phyloP scores from a whole-genome alignment of 2,329 filamentous ascomycete species.

The Nothomitra cinnamomea region DNA sequence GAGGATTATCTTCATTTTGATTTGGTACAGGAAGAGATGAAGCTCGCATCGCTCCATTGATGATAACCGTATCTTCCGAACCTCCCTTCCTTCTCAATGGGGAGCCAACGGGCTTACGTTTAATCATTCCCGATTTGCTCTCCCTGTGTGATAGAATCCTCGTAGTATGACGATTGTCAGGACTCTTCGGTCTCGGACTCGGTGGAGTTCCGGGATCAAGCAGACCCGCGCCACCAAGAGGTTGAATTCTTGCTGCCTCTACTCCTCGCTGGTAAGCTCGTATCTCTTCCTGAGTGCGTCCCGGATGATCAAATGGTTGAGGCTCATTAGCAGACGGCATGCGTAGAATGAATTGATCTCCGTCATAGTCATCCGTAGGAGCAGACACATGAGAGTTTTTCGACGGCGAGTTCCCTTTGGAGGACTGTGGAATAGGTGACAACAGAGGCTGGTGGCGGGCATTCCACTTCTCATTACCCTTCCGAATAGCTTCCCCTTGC shows the following conservation, averaged over 20 bases:
- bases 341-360: background rate
- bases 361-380: background rate
- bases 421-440: constrained; percentile 1
- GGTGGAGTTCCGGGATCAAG: background rate
- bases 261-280: background rate
- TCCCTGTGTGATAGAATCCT: background rate
- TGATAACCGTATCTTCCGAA: constrained; percentile 2
- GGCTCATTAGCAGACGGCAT: constrained; percentile 1
- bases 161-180: background rate
- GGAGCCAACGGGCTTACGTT: constrained; percentile 2
- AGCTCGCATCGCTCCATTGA: background rate
- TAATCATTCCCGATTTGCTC: background rate
- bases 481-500: no score
- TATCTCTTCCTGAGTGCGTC: background rate
- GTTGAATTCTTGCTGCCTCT: background rate
- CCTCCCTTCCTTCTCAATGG: background rate
- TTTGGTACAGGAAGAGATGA: background rate
- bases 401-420: background rate
- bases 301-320: background rate
- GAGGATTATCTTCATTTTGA: background rate
- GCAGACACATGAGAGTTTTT: background rate
- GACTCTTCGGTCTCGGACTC: constrained; percentile 2
- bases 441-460: background rate
- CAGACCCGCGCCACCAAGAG: background rate
- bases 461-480: background rate